phyloP scores from a whole-genome alignment of 768 basidiomycete genomes.

The Lentinus tigrinus region DNA sequence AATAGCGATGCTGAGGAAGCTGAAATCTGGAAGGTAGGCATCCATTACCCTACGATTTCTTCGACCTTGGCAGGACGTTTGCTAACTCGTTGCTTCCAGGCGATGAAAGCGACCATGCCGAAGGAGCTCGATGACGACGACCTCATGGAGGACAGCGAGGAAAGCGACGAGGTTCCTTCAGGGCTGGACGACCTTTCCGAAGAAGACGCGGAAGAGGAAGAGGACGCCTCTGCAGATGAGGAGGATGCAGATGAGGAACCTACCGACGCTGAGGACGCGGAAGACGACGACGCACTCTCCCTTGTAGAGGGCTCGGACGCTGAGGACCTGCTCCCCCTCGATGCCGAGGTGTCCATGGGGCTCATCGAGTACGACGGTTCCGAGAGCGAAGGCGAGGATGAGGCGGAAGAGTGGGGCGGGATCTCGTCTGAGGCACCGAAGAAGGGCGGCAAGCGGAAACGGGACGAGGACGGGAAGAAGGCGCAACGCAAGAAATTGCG shows the following conservation, averaged over 20 bases:
- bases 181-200: conserved; percentile 27
- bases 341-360: conserved; percentile 53
- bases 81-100: conserved; percentile 42
- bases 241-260: conserved; percentile 28
- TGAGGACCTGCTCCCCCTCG: conserved; percentile 63
- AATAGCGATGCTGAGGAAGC: conserved; percentile 56
- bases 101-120: conserved; percentile 87
- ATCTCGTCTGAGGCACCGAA: conserved; percentile 30
- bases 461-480: conserved; percentile 34
- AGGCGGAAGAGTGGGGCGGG: conserved; percentile 57
- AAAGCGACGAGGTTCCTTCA: conserved; percentile 25
- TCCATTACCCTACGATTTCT: not conserved
- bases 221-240: conserved; percentile 24
- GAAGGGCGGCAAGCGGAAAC: conserved; percentile 45
- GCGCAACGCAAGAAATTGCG: conserved; percentile 67
- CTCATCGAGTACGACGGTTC: conserved; percentile 63
- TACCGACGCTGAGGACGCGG: conserved; percentile 36
- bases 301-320: conserved; percentile 68
- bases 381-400: conserved; percentile 42
- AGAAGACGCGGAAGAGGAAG: conserved; percentile 23
- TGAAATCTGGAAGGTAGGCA: conserved; percentile 85
- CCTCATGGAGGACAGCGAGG: conserved; percentile 32
- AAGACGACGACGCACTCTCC: conserved; percentile 48
- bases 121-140: conserved; percentile 36
- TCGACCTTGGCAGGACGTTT: too few species aligned